These are phyloP conservation scores for Gracilaria gracilis DNA, from an alignment of 23 red algal genomes.

Conservation along the genomic window DNA sequence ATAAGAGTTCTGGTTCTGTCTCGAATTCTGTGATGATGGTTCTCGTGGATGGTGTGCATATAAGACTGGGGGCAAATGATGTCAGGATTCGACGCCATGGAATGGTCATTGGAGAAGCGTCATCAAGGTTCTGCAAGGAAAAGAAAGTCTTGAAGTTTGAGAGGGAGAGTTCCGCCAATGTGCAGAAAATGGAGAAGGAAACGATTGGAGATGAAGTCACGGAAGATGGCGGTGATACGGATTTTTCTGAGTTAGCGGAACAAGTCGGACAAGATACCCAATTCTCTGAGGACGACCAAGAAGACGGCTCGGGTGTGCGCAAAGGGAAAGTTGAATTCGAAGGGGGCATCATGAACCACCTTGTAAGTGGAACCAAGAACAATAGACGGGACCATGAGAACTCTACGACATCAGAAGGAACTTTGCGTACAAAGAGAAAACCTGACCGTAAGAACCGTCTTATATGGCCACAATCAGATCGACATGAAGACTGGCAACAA, in stretches of 20 bases:
- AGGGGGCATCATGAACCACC: not conserved
- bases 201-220: conserved; percentile 43
- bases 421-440: not conserved
- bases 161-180: conserved; percentile 8
- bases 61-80: conserved; percentile 52
- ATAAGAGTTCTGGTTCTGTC: not conserved
- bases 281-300: conserved; percentile 13
- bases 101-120: conserved; percentile 68
- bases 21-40: conserved; percentile 58
- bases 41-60: conserved; percentile 59
- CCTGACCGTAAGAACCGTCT: not conserved
- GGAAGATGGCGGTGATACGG: conserved; percentile 57
- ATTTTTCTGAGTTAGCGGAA: conserved; percentile 53
- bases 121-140: conserved; percentile 58
- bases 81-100: conserved; percentile 57
- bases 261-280: conserved; percentile 18
- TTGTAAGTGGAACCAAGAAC: not conserved
- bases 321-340: not conserved
- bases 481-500: conserved; percentile 42
- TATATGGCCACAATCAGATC: conserved; percentile 5
- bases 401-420: not conserved
- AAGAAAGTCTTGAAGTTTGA: conserved; percentile 54
- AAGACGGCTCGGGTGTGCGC: not conserved
- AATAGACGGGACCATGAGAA: not conserved
- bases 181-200: conserved; percentile 10